Evolutionary conservation across 306 rosid genomes (phyloP), one percentile per base, ranked within the genome.

Genomic region (Malus sylvestris): DNA sequence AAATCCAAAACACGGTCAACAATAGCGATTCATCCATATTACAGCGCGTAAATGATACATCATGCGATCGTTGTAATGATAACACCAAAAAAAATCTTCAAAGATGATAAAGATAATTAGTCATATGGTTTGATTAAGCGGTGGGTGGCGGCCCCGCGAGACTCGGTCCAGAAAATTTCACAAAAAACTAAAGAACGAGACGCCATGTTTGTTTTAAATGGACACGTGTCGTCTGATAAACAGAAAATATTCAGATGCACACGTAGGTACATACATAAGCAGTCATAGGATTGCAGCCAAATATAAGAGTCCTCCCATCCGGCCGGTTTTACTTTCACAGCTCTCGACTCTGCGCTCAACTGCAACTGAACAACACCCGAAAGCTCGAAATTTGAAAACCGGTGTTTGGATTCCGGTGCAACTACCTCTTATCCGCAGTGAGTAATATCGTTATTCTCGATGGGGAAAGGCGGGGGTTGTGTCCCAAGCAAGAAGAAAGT

Each of bases 381-480:
- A 6, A 55, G 14, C 46, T 42, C 52, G 9, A 11, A 49, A 57
- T 16, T 6, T 46, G 7, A n/a, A 67, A 66, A n/a, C 16, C 66
- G 19, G 46, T 40, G 13, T 53, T 45, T 73, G 35, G 53, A 16
- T 62, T 70, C 33, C 35, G 42, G 59, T 20, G 57, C 42, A 15
- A 16, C 5, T 27, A 40, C 62, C 59, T 35, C 61, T 16, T 59
- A 33, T 40, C 74, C 79, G 67, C 68, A 9, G 52, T 22, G 15
- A 40, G 44, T 29, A 79, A 49, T 64, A 70, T 42, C 61, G 8
- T 9, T 22, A 25, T 76, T 86, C 65, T 70, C 25, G 46, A 92
- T 95, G 99, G 97, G 97, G 52, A 95, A 95, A 83, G 97, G 99
- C 73, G 91, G 85, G 40, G 99, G 99, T 57, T 95, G 99, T 75